A percentile compares a stretch with the other conserved stretches of the same genome.
phyloP scores from a whole-genome alignment of 1,284 basidiomycete genomes.

The Cyathus pygmaeus region DNA sequence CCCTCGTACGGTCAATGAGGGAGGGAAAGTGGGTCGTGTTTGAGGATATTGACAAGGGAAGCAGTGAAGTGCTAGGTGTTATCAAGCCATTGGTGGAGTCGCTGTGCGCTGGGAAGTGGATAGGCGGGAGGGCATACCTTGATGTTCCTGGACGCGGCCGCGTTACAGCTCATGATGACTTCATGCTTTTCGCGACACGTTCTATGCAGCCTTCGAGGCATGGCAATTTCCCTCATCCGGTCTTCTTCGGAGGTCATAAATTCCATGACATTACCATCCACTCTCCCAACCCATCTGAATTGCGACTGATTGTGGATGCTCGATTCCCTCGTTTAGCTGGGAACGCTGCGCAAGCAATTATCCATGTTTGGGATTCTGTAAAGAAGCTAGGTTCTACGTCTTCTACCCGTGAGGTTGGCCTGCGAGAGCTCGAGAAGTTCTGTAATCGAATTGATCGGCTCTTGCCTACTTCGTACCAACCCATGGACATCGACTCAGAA shows the following conservation, averaged over 20 bases:
- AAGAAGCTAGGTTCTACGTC: conserved; percentile 58
- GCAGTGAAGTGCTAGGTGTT: conserved; percentile 86
- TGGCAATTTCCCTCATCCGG: conserved; percentile 59
- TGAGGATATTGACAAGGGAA: conserved; percentile 92
- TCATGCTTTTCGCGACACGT: conserved; percentile 85
- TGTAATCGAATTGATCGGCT: conserved; percentile 79
- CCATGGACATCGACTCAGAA: conserved; percentile 55
- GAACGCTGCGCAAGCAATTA: conserved; percentile 57
- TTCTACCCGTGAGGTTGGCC: conserved; percentile 72
- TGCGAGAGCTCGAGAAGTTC: conserved; percentile 92
- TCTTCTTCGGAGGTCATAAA: conserved; percentile 86
- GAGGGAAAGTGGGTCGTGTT: conserved; percentile 95
- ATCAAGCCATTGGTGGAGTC: conserved; percentile 88
- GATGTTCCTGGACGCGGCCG: conserved; percentile 75
- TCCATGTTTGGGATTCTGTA: conserved; percentile 71
- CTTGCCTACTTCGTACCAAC: conserved; percentile 58
- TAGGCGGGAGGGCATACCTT: conserved; percentile 79
- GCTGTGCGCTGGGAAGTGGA: conserved; percentile 76
- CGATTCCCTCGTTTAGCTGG: conserved; percentile 73
- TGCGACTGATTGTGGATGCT: conserved; percentile 73
- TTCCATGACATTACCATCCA: conserved; percentile 78
- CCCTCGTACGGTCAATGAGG: conserved; percentile 89
- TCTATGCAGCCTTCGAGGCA: conserved; percentile 61
- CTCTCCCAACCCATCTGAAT: conserved; percentile 72
- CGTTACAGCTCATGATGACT: conserved; percentile 79